Percentiles rank a stretch among this genome's conserved stretches.
Conservation (phyloP, 352 stramenopile species). For the Globisporangium cylindrosporum region DNA sequence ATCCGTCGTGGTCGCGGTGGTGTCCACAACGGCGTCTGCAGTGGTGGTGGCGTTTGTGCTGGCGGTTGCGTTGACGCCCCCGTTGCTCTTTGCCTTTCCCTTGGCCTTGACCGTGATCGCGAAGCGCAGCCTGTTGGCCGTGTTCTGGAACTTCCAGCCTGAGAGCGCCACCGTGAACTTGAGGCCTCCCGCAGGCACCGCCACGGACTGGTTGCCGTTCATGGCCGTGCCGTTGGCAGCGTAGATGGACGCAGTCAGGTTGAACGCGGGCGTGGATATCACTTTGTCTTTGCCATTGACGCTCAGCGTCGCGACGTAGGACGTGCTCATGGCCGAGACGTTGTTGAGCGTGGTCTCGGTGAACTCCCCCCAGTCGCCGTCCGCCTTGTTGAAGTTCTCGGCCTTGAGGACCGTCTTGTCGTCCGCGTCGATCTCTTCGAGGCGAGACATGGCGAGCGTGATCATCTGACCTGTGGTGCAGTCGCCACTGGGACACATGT, state of each 20-base stretch:
- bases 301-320: too few relatives aligned
- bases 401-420: too few relatives aligned
- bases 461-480: not conserved
- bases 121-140: slow-evolving; percentile 27
- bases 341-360: too few relatives aligned
- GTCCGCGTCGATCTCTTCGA: not conserved
- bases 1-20: too few relatives aligned
- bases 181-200: slow-evolving; percentile 32
- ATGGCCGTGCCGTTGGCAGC: slow-evolving; percentile 22
- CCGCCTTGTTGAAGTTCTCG: too few relatives aligned
- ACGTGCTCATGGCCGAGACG: too few relatives aligned
- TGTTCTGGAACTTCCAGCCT: slow-evolving; percentile 27
- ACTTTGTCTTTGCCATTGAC: too few relatives aligned
- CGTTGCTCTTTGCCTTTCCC: slow-evolving; percentile 4
- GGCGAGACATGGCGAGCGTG: not conserved
- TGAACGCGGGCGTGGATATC: slow-evolving; percentile 18
- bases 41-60: too few relatives aligned
- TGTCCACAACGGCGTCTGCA: too few relatives aligned
- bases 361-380: too few relatives aligned
- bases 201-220: slow-evolving; percentile 32
- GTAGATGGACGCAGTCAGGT: slow-evolving; percentile 38
- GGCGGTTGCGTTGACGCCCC: too few relatives aligned
- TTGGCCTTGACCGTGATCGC: slow-evolving; percentile 31
- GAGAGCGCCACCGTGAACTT: slow-evolving; percentile 44
- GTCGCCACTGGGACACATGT: slow-evolving; percentile 34